Conservation (phyloP, 768 basidiomycete genomes). For the Lyophyllum decastes region DNA sequence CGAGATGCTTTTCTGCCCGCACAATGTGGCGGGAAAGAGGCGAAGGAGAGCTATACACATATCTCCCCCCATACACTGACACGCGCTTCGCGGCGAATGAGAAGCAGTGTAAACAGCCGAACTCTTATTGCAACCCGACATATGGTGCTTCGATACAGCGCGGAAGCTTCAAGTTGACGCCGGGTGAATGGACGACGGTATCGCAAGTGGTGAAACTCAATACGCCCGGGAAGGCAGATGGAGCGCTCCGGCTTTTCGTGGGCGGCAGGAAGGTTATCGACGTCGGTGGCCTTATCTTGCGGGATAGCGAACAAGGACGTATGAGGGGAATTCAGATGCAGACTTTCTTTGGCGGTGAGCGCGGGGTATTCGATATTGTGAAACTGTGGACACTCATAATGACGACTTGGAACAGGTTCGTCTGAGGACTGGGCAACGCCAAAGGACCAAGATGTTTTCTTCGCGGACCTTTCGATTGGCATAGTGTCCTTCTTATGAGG, state of each 20-base stretch:
- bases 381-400: no score
- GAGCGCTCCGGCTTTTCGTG: constrained; percentile 52
- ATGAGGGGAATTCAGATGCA: constrained; percentile 30
- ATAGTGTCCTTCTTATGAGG: background rate
- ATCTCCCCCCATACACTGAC: constrained; percentile 42
- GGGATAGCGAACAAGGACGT: constrained; percentile 8
- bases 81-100: constrained; percentile 24
- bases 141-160: constrained; percentile 52
- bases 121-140: constrained; percentile 36
- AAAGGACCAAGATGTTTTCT: background rate
- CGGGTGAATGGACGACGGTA: constrained; percentile 54
- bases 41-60: constrained; percentile 66
- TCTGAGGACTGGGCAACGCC: background rate
- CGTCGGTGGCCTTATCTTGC: constrained; percentile 6
- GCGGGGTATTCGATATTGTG: no score
- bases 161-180: constrained; percentile 47
- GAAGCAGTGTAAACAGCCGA: constrained; percentile 28
- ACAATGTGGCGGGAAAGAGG: constrained; percentile 68
- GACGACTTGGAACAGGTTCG: background rate
- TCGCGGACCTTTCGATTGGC: background rate
- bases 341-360: constrained; percentile 21
- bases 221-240: constrained; percentile 52
- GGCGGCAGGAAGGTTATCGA: constrained; percentile 29
- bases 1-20: constrained; percentile 38
- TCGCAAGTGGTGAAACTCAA: constrained; percentile 60